Base-by-base conservation (phyloP, 306 rosid species). In the Casuarina cunninghamiana region DNA sequence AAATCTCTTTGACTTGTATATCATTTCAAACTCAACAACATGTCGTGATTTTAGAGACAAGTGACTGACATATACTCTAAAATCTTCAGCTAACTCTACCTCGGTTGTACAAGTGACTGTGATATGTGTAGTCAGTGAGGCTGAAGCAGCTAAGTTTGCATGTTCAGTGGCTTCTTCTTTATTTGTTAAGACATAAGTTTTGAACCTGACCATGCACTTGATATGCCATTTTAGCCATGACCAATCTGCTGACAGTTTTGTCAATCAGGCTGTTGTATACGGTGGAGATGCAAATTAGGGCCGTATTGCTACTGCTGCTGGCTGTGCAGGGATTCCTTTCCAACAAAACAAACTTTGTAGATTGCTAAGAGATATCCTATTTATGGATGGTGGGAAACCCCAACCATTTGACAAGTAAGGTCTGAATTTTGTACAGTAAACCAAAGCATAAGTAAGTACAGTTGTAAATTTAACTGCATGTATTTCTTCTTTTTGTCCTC, bases 201-300 rank as follows among this genome's bases (percentile, higher is more conserved):
- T 72, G 78, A 77, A 72, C 73, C 37, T n/a, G 12, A 39, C 55
- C 63, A 44, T 57, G 57, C 72, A 80, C 35, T 45, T n/a, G 10
- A 54, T n/a, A 44, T 44, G 70, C 69, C 45, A 70, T 60, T 79
- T 26, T 50, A 37, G 73, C 65, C 4, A 72, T 8, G 48, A 57
- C 69, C 77, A 69, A 73, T 77, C 26, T 54, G 41, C 71, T 73
- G n/a, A 50, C 46, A 21, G 50, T 63, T 69, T 53, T 78, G 50
- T 81, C 80, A 67, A 71, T 71, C 88, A 94, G 96, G 92, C 97
- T 51, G 97, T 97, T 66, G 82, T 91, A 63, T 90, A 90, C 65
- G 98, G 98, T 39, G 85, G 97, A 90, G 99, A 91, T 77, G 97
- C 99, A 54, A 93, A 95, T 37, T 95, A 97, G 97, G 99, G 99